Conservation (phyloP, 306 rosid species). For the Luffa aegyptiaca region DNA sequence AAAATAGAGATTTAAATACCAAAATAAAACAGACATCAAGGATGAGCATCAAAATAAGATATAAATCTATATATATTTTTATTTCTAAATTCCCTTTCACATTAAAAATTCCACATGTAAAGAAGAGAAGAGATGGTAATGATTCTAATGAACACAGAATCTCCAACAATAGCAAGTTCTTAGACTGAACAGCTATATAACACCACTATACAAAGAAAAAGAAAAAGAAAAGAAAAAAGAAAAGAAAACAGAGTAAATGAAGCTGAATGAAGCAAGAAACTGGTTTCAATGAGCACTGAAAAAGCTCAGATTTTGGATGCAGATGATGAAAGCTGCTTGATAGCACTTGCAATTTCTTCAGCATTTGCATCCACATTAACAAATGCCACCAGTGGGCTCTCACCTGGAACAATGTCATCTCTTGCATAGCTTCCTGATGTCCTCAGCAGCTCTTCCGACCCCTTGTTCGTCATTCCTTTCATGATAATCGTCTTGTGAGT, state of each 20-base stretch:
- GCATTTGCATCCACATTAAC: conserved; percentile 22
- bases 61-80: too few relatives aligned
- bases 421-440: conserved; percentile 63
- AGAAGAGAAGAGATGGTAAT: too few relatives aligned
- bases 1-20: too few relatives aligned
- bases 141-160: not conserved
- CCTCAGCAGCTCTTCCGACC: conserved; percentile 54
- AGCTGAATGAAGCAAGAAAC: not conserved
- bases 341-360: conserved; percentile 29
- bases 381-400: conserved; percentile 38
- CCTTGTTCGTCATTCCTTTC: conserved; percentile 51
- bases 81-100: too few relatives aligned
- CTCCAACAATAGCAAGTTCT: not conserved
- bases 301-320: conserved; percentile 25
- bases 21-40: too few relatives aligned
- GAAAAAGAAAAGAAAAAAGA: not conserved
- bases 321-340: conserved; percentile 28
- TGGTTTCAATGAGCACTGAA: not conserved
- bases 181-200: not conserved
- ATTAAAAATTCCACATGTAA: too few relatives aligned
- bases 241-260: not conserved
- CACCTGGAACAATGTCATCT: conserved; percentile 55
- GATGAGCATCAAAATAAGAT: too few relatives aligned
- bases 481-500: conserved; percentile 66
- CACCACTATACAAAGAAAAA: not conserved